Evolutionary conservation across 2,329 filamentous ascomycete genomes (phyloP).

Genomic region (Phialemoniopsis sp.): DNA sequence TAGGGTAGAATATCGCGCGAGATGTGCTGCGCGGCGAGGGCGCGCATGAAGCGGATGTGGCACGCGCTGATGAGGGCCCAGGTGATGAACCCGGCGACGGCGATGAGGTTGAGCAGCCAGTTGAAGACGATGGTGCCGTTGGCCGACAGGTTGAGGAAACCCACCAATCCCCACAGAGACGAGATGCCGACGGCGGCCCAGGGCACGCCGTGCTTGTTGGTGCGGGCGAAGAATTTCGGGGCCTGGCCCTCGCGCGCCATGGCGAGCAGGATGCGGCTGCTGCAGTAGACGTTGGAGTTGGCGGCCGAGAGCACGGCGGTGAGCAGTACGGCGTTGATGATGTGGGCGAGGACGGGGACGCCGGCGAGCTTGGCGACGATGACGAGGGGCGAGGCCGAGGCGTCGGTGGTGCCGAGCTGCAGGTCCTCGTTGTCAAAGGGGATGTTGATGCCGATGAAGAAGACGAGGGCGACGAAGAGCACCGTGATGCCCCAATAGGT

Average conservation of each 20-base stretch:
- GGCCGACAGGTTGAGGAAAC: constrained; percentile 62
- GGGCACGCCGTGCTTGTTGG: constrained; percentile 59
- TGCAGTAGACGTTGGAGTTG: constrained; percentile 73
- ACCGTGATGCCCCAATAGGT: constrained; percentile 72
- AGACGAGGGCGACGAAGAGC: constrained; percentile 61
- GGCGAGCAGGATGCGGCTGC: constrained; percentile 63
- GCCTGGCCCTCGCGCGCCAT: constrained; percentile 62
- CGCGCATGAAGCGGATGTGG: constrained; percentile 63
- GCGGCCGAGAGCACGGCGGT: constrained; percentile 76
- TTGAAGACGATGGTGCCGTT: constrained; percentile 59
- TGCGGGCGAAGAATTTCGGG: constrained; percentile 53
- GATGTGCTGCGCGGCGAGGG: constrained; percentile 51
- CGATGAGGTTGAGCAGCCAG: constrained; percentile 70
- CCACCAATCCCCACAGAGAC: constrained; percentile 57
- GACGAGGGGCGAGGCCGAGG: constrained; percentile 62
- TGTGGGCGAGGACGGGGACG: constrained; percentile 57
- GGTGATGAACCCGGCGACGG: constrained; percentile 65
- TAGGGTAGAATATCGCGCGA: constrained; percentile 56
- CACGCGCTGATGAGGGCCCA: constrained; percentile 65
- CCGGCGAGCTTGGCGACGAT: constrained; percentile 58
- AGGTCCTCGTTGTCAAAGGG: constrained; percentile 57
- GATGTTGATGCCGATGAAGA: constrained; percentile 59
- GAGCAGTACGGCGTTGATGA: constrained; percentile 75
- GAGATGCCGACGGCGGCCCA: constrained; percentile 54
- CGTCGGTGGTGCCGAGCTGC: constrained; percentile 46